Evolutionary conservation across 306 rosid genomes (phyloP).

Genomic region (Bauhinia variegata): DNA sequence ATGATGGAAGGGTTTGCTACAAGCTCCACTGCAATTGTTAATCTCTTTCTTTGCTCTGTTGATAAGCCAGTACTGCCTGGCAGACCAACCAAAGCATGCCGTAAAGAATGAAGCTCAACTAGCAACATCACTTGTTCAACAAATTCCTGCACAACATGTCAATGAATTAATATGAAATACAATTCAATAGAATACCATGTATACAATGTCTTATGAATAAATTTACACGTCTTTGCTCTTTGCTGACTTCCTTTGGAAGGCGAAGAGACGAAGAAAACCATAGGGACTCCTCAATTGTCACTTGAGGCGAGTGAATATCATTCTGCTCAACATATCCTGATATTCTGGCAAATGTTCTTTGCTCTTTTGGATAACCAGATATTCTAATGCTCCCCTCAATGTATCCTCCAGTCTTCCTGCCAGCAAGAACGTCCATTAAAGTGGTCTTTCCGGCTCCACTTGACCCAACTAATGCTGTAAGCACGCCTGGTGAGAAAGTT

Average conservation of each 20-base stretch:
- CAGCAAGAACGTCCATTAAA: conserved; percentile 92
- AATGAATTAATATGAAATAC: conserved; percentile 11
- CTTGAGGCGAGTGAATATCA: conserved; percentile 96
- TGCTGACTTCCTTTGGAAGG: conserved; percentile 73
- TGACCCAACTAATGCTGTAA: conserved; percentile 89
- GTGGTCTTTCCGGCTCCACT: conserved; percentile 99
- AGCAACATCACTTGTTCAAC: conserved; percentile 82
- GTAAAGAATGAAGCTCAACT: conserved; percentile 79
- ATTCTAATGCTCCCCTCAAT: conserved; percentile 79
- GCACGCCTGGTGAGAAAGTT: conserved; percentile 89
- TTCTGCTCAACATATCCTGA: conserved; percentile 93
- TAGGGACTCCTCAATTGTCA: conserved; percentile 83
- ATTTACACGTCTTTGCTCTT: conserved; percentile 63
- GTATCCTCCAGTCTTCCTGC: conserved; percentile 94
- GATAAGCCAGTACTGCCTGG: conserved; percentile 90
- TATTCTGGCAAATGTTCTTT: conserved; percentile 78
- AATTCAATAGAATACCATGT: conserved; percentile 22
- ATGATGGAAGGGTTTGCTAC: conserved; percentile 95
- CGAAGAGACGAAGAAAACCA: conserved; percentile 87
- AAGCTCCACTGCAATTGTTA: conserved; percentile 91
- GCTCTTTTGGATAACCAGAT: conserved; percentile 85
- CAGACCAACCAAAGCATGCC: conserved; percentile 81
- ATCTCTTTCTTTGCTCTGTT: conserved; percentile 87
- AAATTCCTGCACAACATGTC: conserved; percentile 65
- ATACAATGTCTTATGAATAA: conserved; percentile 5